Conservation (phyloP, 257 asterid genomes). For the Solanum appendiculatum region DNA sequence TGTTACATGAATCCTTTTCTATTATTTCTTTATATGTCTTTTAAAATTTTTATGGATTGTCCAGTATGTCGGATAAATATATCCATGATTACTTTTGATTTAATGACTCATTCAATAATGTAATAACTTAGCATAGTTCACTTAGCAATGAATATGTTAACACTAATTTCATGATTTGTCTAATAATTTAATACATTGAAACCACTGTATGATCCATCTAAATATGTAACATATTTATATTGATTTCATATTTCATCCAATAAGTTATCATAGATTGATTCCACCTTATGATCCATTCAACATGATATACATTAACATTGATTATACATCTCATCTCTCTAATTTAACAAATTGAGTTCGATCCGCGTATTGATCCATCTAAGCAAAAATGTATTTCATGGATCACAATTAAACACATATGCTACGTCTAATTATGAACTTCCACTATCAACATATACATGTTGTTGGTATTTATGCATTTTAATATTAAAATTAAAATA, state of each 20-base stretch:
- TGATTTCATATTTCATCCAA: not conserved
- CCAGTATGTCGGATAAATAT: too few species aligned
- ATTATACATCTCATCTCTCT: not conserved
- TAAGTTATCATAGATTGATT: not conserved
- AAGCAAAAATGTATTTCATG: rapidly evolving
- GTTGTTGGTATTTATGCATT: too few species aligned
- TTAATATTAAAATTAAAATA: too few species aligned
- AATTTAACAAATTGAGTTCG: not conserved
- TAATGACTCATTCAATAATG: not conserved
- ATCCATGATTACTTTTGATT: too few species aligned
- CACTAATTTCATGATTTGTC: not conserved
- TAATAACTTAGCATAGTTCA: not conserved
- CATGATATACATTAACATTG: not conserved
- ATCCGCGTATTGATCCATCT: not conserved
- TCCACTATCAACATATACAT: not conserved
- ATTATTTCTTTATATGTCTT: too few species aligned
- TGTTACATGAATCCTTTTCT: too few species aligned
- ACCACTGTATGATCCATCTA: not conserved
- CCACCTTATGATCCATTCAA: too few species aligned
- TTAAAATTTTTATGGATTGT: too few species aligned
- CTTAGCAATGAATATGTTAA: not conserved
- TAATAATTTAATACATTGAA: not conserved
- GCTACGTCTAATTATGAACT: not conserved
- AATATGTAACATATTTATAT: not conserved
- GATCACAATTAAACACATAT: not conserved